Percentiles rank a stretch among this genome's conserved stretches.
Conservation (phyloP, 2,329 filamentous ascomycete genomes). For the Penicillium sp. region DNA sequence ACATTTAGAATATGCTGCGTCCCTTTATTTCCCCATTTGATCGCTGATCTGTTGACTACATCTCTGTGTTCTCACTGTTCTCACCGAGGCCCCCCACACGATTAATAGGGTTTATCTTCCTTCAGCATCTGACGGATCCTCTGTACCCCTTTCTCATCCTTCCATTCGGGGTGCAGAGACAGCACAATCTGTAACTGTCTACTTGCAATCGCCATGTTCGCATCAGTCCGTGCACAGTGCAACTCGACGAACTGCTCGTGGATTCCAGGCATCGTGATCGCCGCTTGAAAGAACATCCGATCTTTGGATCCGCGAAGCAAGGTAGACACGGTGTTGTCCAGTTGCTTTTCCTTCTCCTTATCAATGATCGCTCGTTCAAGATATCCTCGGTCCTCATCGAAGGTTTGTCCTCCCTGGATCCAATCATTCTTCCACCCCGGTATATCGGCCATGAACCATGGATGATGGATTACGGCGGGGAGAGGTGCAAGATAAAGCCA, state of each 20-base stretch:
- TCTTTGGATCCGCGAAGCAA: conserved; percentile 14
- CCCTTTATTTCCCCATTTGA: too few relatives aligned
- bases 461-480: conserved; percentile 19
- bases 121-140: neutral
- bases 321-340: conserved; percentile 9
- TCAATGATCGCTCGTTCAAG: conserved; percentile 10
- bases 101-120: neutral
- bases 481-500: conserved; percentile 20
- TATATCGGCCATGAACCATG: conserved; percentile 23
- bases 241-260: conserved; percentile 18
- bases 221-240: conserved; percentile 17
- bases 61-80: too few relatives aligned
- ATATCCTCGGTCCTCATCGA: conserved; percentile 9
- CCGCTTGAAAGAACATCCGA: conserved; percentile 21
- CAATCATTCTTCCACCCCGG: conserved; percentile 19
- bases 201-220: conserved; percentile 14
- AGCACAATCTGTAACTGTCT: conserved; percentile 19
- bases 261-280: conserved; percentile 14
- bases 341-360: conserved; percentile 6
- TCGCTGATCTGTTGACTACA: too few relatives aligned
- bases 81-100: neutral
- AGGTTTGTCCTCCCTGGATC: conserved; percentile 13
- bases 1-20: too few relatives aligned
- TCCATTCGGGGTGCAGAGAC: conserved; percentile 8
- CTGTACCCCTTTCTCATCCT: neutral